phyloP scores from a whole-genome alignment of 176 grass and related monocot genomes.

The Dactylis glomerata region DNA sequence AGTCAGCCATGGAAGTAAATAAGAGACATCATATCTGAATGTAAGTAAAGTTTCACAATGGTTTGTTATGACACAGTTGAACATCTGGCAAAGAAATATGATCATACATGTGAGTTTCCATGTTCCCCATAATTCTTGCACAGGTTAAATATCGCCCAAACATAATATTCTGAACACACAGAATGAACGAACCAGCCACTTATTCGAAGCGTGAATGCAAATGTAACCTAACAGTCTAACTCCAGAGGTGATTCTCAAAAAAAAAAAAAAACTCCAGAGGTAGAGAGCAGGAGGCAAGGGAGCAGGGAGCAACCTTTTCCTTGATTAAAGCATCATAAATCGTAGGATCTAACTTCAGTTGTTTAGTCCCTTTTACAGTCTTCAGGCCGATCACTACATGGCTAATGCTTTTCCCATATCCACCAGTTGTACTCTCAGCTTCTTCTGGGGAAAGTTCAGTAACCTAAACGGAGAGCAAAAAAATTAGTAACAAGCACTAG shows the following conservation, averaged over 20 bases:
- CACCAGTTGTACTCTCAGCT: slow-evolving; percentile 70
- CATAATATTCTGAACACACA: slow-evolving; percentile 6
- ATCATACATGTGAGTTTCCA: background rate
- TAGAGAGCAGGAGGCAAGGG: background rate
- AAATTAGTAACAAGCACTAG: background rate
- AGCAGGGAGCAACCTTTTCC: slow-evolving; percentile 65
- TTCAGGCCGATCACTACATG: slow-evolving; percentile 93
- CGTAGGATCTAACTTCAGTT: slow-evolving; percentile 90
- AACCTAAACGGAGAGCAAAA: slow-evolving; percentile 56
- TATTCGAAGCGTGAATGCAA: background rate
- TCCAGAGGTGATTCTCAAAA: too few species aligned
- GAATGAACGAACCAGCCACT: background rate
- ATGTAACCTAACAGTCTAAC: slow-evolving; percentile 3
- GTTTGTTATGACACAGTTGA: background rate
- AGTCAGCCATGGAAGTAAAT: slow-evolving; percentile 11
- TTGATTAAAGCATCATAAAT: slow-evolving; percentile 98
- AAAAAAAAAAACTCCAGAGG: background rate
- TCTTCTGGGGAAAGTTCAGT: slow-evolving; percentile 95
- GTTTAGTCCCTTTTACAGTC: slow-evolving; percentile 95
- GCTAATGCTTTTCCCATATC: slow-evolving; percentile 85
- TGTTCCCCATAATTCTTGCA: background rate
- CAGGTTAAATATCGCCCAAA: background rate
- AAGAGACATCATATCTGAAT: background rate
- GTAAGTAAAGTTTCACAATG: background rate
- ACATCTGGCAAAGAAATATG: background rate